Conservation (phyloP, 2,329 filamentous ascomycete species). For the Fusarium sp. region DNA sequence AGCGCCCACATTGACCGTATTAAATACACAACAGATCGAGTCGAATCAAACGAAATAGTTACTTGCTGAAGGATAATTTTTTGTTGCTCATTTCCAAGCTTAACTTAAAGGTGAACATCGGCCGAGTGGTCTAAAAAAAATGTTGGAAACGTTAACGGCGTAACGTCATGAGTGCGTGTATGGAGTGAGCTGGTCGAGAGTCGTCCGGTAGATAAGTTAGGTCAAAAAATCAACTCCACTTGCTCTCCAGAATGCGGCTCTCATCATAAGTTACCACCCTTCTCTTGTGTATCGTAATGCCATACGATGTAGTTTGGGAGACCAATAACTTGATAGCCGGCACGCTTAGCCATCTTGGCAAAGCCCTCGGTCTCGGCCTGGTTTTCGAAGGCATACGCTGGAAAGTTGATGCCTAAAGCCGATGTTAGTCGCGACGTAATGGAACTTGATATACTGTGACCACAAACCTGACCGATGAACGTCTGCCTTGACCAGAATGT, state of each 20-base stretch:
- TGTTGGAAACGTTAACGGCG: constrained; percentile 36
- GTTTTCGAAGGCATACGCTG: constrained; percentile 95
- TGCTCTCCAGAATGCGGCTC: background rate
- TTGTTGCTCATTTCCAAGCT: constrained; percentile 8
- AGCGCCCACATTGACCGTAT: constrained; percentile 35
- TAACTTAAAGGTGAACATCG: background rate
- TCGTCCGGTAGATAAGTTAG: background rate
- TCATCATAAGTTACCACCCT: constrained; percentile 78
- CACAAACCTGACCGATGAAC: constrained; percentile 88
- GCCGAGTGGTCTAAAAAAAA: constrained; percentile 1
- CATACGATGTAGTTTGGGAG: constrained; percentile 98
- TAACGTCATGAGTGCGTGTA: constrained; percentile 31
- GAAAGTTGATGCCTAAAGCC: constrained; percentile 89
- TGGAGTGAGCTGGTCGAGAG: constrained; percentile 7
- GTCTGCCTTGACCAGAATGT: constrained; percentile 97
- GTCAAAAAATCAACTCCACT: constrained; percentile 7
- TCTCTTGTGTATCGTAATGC: constrained; percentile 98
- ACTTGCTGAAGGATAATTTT: background rate
- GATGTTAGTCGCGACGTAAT: constrained; percentile 37
- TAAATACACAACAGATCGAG: constrained; percentile 15
- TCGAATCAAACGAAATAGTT: constrained; percentile 8
- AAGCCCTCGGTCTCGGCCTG: constrained; percentile 99
- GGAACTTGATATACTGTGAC: background rate
- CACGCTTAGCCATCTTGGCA: constrained; percentile 97
- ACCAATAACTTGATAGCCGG: constrained; percentile 91